Base-by-base conservation (phyloP, 345 rosid species). In the Citrus sinensis region DNA sequence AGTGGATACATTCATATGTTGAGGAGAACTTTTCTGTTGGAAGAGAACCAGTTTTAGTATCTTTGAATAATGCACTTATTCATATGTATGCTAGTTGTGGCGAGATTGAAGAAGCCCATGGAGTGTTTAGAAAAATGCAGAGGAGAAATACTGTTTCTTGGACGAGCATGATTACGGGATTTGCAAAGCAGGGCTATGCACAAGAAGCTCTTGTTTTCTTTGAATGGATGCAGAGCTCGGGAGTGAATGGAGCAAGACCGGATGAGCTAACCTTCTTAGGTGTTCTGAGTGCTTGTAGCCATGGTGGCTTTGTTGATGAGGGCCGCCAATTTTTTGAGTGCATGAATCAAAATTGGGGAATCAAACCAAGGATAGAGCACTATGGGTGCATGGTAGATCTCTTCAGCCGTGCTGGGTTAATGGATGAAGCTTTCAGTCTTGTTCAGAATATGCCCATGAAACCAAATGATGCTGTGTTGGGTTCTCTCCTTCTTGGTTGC, bases 11-110 rank as follows among this genome's bases (percentile, higher is more conserved):
- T 75, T 80, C 76, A 0, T 78, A 78, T 58, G 35, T 82, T 72
- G 54, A 75, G 27, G 72, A 83, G 67, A 77, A 42, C 1, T 69
- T 77, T 27, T 49, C 13, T 29, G 71, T 71, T 63, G 35, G 56
- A 46, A 72, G 37, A 67, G 82, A 76, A 27, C 65, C 39, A 37
- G 9, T 81, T 62, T 73, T 74, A 65, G 79, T 85, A 56, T 66
- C 87, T 76, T 78, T 83, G 82, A 80, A 80, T 70, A 85, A 83
- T 78, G 84, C 83, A 10, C 87, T 87, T 25, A 82, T 85, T 39
- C 86, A 85, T 83, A 83, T 85, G 88, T 87, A 87, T 78, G 86
- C 87, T 78, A 82, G 90, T 68, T 85, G 90, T 73, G 90, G 88
- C 34, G 61, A 59, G 83, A 80, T 83, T 73, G 67, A 82, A 64